These are phyloP conservation scores for Suillus ampliporus DNA, from an alignment of 768 basidiomycete species.

Conservation along the genomic window DNA sequence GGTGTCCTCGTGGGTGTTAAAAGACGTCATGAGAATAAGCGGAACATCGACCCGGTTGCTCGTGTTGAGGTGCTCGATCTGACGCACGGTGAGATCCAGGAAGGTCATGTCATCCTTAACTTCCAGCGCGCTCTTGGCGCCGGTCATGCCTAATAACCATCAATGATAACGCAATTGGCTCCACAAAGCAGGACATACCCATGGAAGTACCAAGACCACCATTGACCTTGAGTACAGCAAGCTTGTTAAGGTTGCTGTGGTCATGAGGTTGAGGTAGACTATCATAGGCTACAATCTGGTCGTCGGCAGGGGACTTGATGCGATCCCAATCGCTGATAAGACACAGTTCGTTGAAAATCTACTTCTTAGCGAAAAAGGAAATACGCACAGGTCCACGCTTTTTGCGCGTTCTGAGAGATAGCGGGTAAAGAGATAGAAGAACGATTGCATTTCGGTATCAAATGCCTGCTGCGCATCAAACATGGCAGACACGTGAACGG, in stretches of 20 bases:
- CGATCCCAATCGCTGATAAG: constrained; percentile 41
- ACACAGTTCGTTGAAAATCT: constrained; percentile 9
- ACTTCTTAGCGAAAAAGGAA: constrained; percentile 20
- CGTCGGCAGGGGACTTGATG: constrained; percentile 67
- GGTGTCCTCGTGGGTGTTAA: constrained; percentile 82
- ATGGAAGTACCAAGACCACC: constrained; percentile 75
- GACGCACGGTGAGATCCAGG: constrained; percentile 66
- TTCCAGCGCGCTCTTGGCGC: constrained; percentile 75
- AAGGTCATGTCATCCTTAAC: constrained; percentile 77
- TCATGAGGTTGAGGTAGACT: constrained; percentile 51
- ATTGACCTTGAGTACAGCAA: constrained; percentile 81
- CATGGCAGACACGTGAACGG: constrained; percentile 16
- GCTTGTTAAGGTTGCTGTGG: constrained; percentile 61
- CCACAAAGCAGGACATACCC: constrained; percentile 39
- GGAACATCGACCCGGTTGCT: constrained; percentile 69
- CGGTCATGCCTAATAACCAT: constrained; percentile 50
- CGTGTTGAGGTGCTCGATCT: constrained; percentile 74
- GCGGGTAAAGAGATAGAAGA: constrained; percentile 83
- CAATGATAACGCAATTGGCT: constrained; percentile 4
- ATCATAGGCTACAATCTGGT: constrained; percentile 68
- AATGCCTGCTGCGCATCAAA: constrained; percentile 56
- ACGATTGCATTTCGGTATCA: constrained; percentile 83
- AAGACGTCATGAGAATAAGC: constrained; percentile 82
- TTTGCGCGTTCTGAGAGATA: constrained; percentile 75
- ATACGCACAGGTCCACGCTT: constrained; percentile 69